A percentile compares a stretch with the other conserved stretches of the same genome.
Evolutionary conservation across 345 rosid genomes (phyloP).

Genomic region (Salix caprea): DNA sequence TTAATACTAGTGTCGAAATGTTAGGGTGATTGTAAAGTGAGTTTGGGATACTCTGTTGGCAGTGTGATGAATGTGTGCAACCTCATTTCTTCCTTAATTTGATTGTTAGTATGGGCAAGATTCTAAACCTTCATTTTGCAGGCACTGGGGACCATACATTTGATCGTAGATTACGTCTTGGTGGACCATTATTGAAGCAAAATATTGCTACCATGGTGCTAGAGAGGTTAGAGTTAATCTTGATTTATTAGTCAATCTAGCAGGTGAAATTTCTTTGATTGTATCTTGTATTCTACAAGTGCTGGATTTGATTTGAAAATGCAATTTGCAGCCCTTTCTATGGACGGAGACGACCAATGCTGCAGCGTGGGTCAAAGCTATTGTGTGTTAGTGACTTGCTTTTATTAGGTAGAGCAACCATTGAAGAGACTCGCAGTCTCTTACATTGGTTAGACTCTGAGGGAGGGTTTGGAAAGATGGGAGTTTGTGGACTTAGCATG

Average conservation of each 20-base stretch:
- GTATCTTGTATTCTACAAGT: background rate
- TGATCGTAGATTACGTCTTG: slow-evolving; percentile 85
- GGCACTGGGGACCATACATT: slow-evolving; percentile 96
- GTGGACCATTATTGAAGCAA: slow-evolving; percentile 82
- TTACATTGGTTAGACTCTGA: slow-evolving; percentile 78
- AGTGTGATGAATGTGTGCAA: background rate
- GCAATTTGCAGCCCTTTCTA: slow-evolving; percentile 82
- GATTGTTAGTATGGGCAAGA: background rate
- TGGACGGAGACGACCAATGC: slow-evolving; percentile 85
- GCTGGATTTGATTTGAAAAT: slow-evolving; percentile 27
- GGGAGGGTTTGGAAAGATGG: slow-evolving; percentile 93
- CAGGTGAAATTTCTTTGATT: slow-evolving; percentile 13
- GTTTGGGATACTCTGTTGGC: background rate
- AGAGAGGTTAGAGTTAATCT: slow-evolving; percentile 64
- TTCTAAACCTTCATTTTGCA: slow-evolving; percentile 26
- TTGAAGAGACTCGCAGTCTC: slow-evolving; percentile 90
- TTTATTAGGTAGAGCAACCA: slow-evolving; percentile 85
- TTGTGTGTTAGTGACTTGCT: slow-evolving; percentile 96
- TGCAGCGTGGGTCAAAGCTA: slow-evolving; percentile 82
- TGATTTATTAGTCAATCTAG: slow-evolving; percentile 2
- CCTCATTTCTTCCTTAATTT: slow-evolving; percentile 2
- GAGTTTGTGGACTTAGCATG: slow-evolving; percentile 98
- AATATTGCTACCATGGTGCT: slow-evolving; percentile 96
- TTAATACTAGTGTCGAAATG: background rate
- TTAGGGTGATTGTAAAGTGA: background rate